A percentile compares a stretch with the other conserved stretches of the same genome.
These are phyloP conservation scores for Salvia miltiorrhiza DNA, from an alignment of 257 asterid genomes.

Conservation along the genomic window DNA sequence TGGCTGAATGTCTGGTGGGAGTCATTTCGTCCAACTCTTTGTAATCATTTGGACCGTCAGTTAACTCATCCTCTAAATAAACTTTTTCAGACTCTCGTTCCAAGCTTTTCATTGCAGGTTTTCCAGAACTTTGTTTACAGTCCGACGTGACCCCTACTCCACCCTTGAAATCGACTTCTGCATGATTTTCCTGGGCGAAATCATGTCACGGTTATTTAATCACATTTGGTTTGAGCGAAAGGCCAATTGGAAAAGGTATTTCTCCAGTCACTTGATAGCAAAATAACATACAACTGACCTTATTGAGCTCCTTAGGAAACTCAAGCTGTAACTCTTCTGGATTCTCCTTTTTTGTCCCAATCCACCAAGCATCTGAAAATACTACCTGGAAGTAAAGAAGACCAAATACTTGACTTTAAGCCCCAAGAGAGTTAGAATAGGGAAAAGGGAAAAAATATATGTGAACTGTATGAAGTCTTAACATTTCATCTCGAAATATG, in stretches of 20 bases:
- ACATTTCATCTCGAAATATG: background rate
- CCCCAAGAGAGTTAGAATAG: conserved; percentile 11
- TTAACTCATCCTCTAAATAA: conserved; percentile 39
- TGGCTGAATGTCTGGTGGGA: conserved; percentile 70
- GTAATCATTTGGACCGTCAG: conserved; percentile 44
- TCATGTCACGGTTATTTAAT: conserved; percentile 18
- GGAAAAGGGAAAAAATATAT: background rate
- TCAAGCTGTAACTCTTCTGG: conserved; percentile 72
- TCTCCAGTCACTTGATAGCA: conserved; percentile 2
- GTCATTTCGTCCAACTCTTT: conserved; percentile 43
- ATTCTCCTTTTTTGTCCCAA: conserved; percentile 81
- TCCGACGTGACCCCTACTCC: conserved; percentile 61
- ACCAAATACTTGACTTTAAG: conserved; percentile 3
- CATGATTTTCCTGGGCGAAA: conserved; percentile 40
- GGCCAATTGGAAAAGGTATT: conserved; percentile 11
- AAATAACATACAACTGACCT: conserved; percentile 42
- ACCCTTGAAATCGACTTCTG: conserved; percentile 68
- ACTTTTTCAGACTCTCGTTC: conserved; percentile 45
- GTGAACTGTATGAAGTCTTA: no score
- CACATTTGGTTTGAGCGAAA: conserved; percentile 9
- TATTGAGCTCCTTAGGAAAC: conserved; percentile 66
- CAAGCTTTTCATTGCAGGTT: conserved; percentile 28
- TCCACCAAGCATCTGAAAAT: conserved; percentile 98
- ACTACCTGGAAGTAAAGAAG: conserved; percentile 55
- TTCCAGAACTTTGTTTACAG: conserved; percentile 29